Conservation (phyloP, 2,329 filamentous ascomycete genomes). For the Lachnellula suecica region DNA sequence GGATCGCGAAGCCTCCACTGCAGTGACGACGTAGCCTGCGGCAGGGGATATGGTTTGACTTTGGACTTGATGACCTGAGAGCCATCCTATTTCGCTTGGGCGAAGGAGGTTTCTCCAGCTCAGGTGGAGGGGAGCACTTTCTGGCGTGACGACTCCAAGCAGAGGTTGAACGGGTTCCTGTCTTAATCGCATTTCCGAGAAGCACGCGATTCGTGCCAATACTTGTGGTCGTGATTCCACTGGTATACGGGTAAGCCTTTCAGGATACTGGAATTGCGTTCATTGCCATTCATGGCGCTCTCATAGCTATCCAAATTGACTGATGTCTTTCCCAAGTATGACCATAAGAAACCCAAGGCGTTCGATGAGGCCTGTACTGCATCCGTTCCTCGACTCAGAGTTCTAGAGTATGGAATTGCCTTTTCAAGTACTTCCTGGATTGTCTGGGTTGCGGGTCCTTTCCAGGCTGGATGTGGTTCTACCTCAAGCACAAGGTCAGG, state of each 20-base stretch:
- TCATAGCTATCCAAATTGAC: neutral
- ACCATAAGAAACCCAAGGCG: neutral
- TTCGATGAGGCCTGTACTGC: neutral
- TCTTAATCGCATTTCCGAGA: constrained; percentile 42
- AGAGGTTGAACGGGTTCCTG: constrained; percentile 45
- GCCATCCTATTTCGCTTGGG: constrained; percentile 39
- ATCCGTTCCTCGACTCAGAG: constrained; percentile 1
- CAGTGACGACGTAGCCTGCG: constrained; percentile 46
- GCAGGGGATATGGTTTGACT: constrained; percentile 39
- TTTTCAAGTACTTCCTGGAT: neutral
- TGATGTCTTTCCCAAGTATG: neutral
- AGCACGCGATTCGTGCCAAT: constrained; percentile 46
- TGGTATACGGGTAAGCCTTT: constrained; percentile 45
- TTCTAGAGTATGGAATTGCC: neutral
- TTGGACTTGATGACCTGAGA: constrained; percentile 42
- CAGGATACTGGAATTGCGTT: constrained; percentile 19
- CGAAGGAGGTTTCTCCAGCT: constrained; percentile 8
- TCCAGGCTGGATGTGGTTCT: constrained; percentile 7
- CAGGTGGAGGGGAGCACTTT: constrained; percentile 13
- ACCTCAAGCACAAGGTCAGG: constrained; percentile 4
- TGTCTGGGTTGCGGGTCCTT: neutral
- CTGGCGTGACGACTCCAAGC: constrained; percentile 30
- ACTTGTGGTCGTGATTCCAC: constrained; percentile 49
- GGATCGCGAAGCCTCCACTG: constrained; percentile 36
- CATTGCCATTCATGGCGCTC: neutral